Conservation (phyloP, 176 grass and related monocot genomes). For the Oryza coarctata region DNA sequence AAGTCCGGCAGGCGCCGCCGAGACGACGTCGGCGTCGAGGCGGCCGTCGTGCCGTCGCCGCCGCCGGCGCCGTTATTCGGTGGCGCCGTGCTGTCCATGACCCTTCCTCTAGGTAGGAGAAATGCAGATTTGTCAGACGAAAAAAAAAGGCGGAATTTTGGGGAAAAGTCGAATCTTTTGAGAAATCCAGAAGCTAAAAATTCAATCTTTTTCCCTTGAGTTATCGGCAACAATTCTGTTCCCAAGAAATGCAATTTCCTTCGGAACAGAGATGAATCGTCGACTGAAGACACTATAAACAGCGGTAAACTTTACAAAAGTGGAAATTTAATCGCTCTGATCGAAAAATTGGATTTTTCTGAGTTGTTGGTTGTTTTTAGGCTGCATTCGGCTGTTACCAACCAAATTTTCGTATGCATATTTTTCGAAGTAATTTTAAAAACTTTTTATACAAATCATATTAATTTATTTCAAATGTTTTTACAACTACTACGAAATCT, state of each 20-base stretch:
- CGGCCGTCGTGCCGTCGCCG: not conserved
- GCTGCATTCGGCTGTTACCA: too few species aligned
- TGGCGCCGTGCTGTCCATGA: not conserved
- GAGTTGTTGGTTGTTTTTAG: not conserved
- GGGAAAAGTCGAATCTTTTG: not conserved
- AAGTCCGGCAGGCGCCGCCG: constrained; percentile 58
- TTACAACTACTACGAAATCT: too few species aligned
- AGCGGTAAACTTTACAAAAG: not conserved
- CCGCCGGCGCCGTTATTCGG: not conserved
- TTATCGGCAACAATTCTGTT: not conserved
- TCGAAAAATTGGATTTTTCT: not conserved
- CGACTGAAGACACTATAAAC: not conserved
- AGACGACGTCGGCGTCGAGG: constrained; percentile 39
- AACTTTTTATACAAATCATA: too few species aligned
- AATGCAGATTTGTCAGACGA: not conserved
- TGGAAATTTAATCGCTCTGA: not conserved
- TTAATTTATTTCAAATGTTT: too few species aligned
- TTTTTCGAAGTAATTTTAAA: too few species aligned
- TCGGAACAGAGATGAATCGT: not conserved
- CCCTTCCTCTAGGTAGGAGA: constrained; percentile 1
- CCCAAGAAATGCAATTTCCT: not conserved
- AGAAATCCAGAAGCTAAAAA: constrained; percentile 4
- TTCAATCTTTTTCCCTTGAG: not conserved
- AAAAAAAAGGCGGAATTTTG: not conserved
- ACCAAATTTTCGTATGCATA: too few species aligned